Base-by-base conservation (phyloP, 306 rosid species). In the Quercus dentata region DNA sequence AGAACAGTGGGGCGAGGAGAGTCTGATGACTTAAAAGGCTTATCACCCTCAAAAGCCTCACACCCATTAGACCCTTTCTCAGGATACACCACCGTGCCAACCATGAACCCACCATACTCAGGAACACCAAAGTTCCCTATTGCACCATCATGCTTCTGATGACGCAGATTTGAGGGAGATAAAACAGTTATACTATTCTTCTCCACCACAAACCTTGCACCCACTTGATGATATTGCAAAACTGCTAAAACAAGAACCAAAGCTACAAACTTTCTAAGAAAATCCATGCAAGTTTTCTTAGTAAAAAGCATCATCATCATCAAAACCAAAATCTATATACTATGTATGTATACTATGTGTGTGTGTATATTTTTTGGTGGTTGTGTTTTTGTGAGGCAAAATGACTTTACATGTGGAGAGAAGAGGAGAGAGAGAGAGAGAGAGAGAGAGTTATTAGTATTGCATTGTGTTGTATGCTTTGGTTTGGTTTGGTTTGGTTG, bases 91-190 rank as follows among this genome's bases (percentile, higher is more conserved):
- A 93, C 87, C 17, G 91, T 81, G 13, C 99, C 99, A 10, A 90
- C 79, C 6, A 95, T 71, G 75, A 71, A 95, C 1, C 97, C 99
- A 56, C 99, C 99, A 71, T 95, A 95, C 63, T 92, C 90, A 0
- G 99, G 99, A 59, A 93, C 59, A n/a, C 99, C 99, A 41, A 95
- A 95, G 88, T 95, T 95, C 5, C 85, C 98, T 18, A 91, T 87
- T 1, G 99, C 90, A 10, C 94, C 98, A 25, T 91, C 93, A 4
- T 54, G 91, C 74, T 87, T 91, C 0, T 86, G 52, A 64, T 86
- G 52, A 64, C 83, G 67, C 25, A 90, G 14, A 8, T 71, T 71
- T 19, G 58, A 56, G 0, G 99, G 99, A n/a, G 89, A 89, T 0
- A 95, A 76, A 67, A 95, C 88, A 1, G 82, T 68, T 28, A 95